Conservation (phyloP, 352 stramenopile genomes). For the Phytophthora idaei region DNA sequence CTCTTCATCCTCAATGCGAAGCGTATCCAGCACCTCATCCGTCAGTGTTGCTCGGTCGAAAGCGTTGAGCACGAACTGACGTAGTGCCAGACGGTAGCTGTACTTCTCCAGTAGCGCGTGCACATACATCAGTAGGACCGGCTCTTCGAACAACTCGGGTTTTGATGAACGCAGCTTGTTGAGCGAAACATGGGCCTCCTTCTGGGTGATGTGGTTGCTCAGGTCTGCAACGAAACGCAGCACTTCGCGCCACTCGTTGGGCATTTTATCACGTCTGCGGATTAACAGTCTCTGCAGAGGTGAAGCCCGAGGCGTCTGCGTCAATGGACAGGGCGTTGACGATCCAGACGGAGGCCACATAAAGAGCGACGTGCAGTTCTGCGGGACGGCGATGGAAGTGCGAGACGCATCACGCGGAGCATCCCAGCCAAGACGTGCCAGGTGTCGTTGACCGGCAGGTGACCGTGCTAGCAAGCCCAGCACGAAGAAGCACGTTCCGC, state of each 20-base stretch:
- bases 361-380: slow-evolving; percentile 84
- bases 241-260: slow-evolving; percentile 79
- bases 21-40: slow-evolving; percentile 78
- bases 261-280: slow-evolving; percentile 58
- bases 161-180: slow-evolving; percentile 84
- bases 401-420: slow-evolving; percentile 68
- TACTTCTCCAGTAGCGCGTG: slow-evolving; percentile 86
- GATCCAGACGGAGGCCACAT: slow-evolving; percentile 63
- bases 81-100: slow-evolving; percentile 82
- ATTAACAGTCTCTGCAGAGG: slow-evolving; percentile 66
- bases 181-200: slow-evolving; percentile 84
- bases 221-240: slow-evolving; percentile 80
- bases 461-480: slow-evolving; percentile 79
- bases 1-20: slow-evolving; percentile 54
- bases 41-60: slow-evolving; percentile 78
- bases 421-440: slow-evolving; percentile 82
- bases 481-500: slow-evolving; percentile 88
- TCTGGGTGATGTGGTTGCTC: slow-evolving; percentile 91
- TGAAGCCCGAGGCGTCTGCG: slow-evolving; percentile 57
- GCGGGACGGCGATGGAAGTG: slow-evolving; percentile 79
- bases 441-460: slow-evolving; percentile 56
- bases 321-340: slow-evolving; percentile 46
- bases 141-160: slow-evolving; percentile 80
- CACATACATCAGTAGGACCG: slow-evolving; percentile 81
- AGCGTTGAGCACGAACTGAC: slow-evolving; percentile 87